Evolutionary conservation across 192 early-diverging fungal genomes (phyloP), one percentile per base, ranked within the genome.

Genomic region (Backusella luteola): DNA sequence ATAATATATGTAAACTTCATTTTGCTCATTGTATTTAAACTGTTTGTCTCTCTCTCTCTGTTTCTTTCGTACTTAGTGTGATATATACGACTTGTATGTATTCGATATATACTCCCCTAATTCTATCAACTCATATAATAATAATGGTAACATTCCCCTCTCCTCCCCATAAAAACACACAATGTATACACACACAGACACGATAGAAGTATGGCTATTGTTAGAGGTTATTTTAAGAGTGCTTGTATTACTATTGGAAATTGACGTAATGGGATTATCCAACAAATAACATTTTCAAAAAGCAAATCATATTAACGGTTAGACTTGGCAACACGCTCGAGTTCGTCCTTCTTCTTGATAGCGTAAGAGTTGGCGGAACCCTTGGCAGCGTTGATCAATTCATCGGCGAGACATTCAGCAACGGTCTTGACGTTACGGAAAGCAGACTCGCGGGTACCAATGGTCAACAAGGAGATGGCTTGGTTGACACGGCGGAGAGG

Each of bases 401-500:
- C 97, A 90, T 99, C 97, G 80, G 97, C 97, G 75, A 98, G 92
- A 91, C 97, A 99, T 89, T 99, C 97, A 79, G 97, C 97, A 90
- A 99, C 97, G 82, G 97, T 97, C 95, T 99, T 99, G 91, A 96
- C 91, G 94, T 99, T 99, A 85, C 97, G 94, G 96, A 99, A 99
- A 77, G 97, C 91, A 84, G 97, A 94, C 89, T 98, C 96, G 86
- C 97, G 95, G 79, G 96, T 93, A 79, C 97, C 97, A 72, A 92
- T 97, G 89, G 97, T 98, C 87, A 99, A 89, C 73, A 98, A 89
- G 74, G 88, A 86, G 86, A 99, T 92, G 72, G 96, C 89, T 90
- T 98, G 95, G 93, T 99, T 99, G 84, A 99, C 97, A 78, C 97
- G 90, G 76, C 97, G 93, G 78, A 99, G 91, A 66, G 97, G 97